Conservation (phyloP, 2,329 filamentous ascomycete genomes). For the Leptographium flavum region DNA sequence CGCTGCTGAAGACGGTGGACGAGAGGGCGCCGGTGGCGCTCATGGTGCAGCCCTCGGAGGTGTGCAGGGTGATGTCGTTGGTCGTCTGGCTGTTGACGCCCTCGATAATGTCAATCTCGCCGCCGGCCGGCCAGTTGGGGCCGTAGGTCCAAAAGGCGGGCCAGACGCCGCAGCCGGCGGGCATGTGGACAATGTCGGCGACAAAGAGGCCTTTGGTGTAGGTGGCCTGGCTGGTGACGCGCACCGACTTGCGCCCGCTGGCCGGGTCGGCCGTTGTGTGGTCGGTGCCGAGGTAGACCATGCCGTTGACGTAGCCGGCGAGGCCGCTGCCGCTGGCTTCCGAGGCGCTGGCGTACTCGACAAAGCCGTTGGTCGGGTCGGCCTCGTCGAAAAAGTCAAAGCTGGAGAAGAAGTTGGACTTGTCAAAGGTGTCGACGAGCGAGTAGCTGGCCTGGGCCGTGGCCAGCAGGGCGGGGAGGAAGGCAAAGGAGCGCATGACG, state of each 20-base stretch:
- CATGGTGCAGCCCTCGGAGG: slow-evolving; percentile 44
- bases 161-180: slow-evolving; percentile 62
- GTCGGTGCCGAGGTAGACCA: slow-evolving; percentile 59
- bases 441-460: slow-evolving; percentile 24
- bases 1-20: slow-evolving; percentile 27
- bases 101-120: slow-evolving; percentile 73
- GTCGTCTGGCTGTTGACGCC: slow-evolving; percentile 50
- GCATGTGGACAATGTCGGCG: slow-evolving; percentile 63
- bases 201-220: slow-evolving; percentile 60
- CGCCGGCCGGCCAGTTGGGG: slow-evolving; percentile 51
- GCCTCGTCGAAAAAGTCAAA: slow-evolving; percentile 40
- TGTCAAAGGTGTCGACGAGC: slow-evolving; percentile 33
- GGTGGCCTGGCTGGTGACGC: slow-evolving; percentile 49
- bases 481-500: slow-evolving; percentile 2
- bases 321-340: slow-evolving; percentile 44
- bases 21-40: slow-evolving; percentile 30
- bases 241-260: slow-evolving; percentile 54
- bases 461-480: slow-evolving; percentile 6
- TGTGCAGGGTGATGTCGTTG: slow-evolving; percentile 56
- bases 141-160: slow-evolving; percentile 60
- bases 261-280: slow-evolving; percentile 37
- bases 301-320: slow-evolving; percentile 38
- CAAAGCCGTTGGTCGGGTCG: slow-evolving; percentile 65
- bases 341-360: slow-evolving; percentile 48
- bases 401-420: slow-evolving; percentile 38